These are phyloP conservation scores for Arabidopsis lyrata DNA, from an alignment of 441 rosid species.

Conservation along the genomic window DNA sequence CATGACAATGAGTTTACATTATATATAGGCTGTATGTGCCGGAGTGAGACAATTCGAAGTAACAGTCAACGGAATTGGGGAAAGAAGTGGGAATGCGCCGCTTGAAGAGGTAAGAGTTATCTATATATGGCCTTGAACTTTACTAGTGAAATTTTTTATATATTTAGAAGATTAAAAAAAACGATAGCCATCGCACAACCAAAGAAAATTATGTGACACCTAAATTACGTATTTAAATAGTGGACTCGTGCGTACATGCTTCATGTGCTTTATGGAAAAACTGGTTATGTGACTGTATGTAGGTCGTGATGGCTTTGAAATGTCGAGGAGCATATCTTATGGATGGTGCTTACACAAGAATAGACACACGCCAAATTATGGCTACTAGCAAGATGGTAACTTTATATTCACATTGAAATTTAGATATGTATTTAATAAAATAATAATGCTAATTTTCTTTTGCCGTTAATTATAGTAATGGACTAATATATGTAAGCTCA, in stretches of 20 bases:
- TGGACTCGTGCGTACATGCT: not conserved
- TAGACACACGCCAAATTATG: constrained; percentile 69
- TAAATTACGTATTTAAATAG: not conserved
- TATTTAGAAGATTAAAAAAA: not conserved
- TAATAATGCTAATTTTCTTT: not conserved
- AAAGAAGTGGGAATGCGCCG: constrained; percentile 43
- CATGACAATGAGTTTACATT: not conserved
- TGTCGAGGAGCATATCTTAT: constrained; percentile 71
- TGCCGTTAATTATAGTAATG: too few relatives aligned
- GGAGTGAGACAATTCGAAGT: constrained; percentile 44
- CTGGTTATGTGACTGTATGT: not conserved
- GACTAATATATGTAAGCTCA: not conserved
- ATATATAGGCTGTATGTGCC: constrained; percentile 29
- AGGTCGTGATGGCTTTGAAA: constrained; percentile 92
- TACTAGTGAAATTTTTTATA: too few relatives aligned
- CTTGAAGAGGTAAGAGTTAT: constrained; percentile 45
- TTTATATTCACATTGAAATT: not conserved
- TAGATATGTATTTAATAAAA: not conserved
- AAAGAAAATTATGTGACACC: not conserved
- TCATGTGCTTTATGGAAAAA: not conserved
- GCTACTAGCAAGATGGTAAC: constrained; percentile 92
- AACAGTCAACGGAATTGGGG: constrained; percentile 42
- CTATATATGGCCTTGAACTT: too few relatives aligned
- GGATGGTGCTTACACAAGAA: constrained; percentile 77
- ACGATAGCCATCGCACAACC: not conserved